Percentiles rank a stretch among this genome's conserved stretches.
Evolutionary conservation across 108 stramenopile genomes (phyloP).

Genomic region (Skeletonema costatum): DNA sequence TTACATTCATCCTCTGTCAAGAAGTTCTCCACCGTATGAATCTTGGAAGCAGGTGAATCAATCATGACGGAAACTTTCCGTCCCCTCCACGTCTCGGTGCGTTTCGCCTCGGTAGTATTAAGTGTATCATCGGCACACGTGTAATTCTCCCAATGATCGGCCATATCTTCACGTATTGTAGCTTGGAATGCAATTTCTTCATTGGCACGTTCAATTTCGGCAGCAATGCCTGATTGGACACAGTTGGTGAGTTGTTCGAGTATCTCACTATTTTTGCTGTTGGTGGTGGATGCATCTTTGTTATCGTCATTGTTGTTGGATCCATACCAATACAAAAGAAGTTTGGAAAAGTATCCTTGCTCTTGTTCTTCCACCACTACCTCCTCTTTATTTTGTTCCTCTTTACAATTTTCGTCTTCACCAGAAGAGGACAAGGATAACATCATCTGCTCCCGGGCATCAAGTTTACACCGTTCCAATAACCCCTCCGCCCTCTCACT

Average conservation of each 20-base stretch:
- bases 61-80: slow-evolving; percentile 64
- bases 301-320: neutral
- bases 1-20: slow-evolving; percentile 77
- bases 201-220: slow-evolving; percentile 53
- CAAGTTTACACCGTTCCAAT: too few species aligned
- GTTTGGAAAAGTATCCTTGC: too few species aligned
- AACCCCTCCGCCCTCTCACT: slow-evolving; percentile 19
- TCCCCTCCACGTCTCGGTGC: slow-evolving; percentile 26
- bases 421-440: too few species aligned
- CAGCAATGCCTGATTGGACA: slow-evolving; percentile 51
- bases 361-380: too few species aligned
- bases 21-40: slow-evolving; percentile 81
- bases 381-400: too few species aligned
- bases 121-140: slow-evolving; percentile 73
- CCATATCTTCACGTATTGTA: slow-evolving; percentile 58
- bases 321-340: too few species aligned
- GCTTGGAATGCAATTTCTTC: slow-evolving; percentile 77
- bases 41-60: slow-evolving; percentile 65
- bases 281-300: too few species aligned
- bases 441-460: too few species aligned
- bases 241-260: slow-evolving; percentile 11
- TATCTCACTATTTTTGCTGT: too few species aligned
- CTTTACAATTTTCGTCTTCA: too few species aligned
- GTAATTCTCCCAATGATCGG: slow-evolving; percentile 70
- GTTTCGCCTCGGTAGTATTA: slow-evolving; percentile 52